A percentile compares a stretch with the other conserved stretches of the same genome.
Conservation (phyloP, 2,329 filamentous ascomycete species). For the Amauroascus niger region DNA sequence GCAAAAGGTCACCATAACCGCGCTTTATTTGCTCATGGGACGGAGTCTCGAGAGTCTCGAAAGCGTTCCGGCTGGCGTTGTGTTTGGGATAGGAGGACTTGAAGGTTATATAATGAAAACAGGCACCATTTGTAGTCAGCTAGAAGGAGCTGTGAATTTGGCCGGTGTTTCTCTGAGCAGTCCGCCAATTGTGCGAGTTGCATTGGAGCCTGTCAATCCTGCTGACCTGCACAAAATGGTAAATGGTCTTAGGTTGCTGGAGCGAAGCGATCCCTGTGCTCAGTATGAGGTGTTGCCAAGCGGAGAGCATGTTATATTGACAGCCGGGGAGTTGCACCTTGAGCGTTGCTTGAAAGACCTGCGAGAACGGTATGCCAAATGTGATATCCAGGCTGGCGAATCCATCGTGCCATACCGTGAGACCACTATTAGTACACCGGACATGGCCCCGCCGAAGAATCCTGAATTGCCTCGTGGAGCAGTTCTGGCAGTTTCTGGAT, state of each 20-base stretch:
- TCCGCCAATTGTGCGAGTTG: conserved; percentile 88
- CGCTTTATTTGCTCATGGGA: conserved; percentile 93
- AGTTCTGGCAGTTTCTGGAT: conserved; percentile 64
- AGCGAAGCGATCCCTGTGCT: conserved; percentile 91
- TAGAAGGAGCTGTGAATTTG: conserved; percentile 80
- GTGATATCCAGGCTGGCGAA: conserved; percentile 86
- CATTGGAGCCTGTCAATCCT: conserved; percentile 85
- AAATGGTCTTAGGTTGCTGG: conserved; percentile 69
- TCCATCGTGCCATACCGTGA: conserved; percentile 95
- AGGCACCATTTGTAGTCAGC: conserved; percentile 79
- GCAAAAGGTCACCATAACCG: conserved; percentile 72
- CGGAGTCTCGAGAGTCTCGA: conserved; percentile 71
- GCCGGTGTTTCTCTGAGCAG: conserved; percentile 73
- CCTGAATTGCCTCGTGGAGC: conserved; percentile 77
- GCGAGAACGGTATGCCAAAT: conserved; percentile 81
- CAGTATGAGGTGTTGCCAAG: conserved; percentile 88
- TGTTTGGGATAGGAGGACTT: conserved; percentile 88
- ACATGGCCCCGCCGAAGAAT: conserved; percentile 84
- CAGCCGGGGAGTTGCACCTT: conserved; percentile 86
- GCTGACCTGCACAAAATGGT: conserved; percentile 94
- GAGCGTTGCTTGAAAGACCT: conserved; percentile 91
- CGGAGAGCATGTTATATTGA: conserved; percentile 89
- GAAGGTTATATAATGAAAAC: conserved; percentile 93
- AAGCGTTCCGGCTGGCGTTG: conserved; percentile 81
- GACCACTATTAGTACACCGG: conserved; percentile 73